Evolutionary conservation across 495 filamentous ascomycete species (phyloP).

Genomic region (Penicillium macrosclerotiorum): DNA sequence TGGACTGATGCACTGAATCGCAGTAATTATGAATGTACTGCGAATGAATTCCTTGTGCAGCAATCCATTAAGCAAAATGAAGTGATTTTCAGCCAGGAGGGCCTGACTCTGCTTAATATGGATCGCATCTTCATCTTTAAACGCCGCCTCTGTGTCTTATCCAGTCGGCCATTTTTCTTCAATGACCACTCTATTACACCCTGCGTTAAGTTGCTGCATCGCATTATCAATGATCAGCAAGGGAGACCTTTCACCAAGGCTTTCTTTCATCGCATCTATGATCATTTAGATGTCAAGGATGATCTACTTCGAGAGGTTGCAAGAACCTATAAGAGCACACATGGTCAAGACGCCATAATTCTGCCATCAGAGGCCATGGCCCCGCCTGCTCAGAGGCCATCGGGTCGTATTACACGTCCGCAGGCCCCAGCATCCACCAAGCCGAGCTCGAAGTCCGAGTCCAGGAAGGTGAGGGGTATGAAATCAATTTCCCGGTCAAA

Average conservation of each 20-base stretch:
- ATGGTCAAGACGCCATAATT: constrained; percentile 49
- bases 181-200: constrained; percentile 45
- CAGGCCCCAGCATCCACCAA: constrained; percentile 11
- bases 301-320: constrained; percentile 56
- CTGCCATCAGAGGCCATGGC: constrained; percentile 26
- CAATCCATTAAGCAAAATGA: constrained; percentile 68
- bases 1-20: constrained; percentile 43
- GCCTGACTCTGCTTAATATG: constrained; percentile 63
- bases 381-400: constrained; percentile 8
- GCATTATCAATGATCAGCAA: constrained; percentile 58
- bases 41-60: constrained; percentile 55
- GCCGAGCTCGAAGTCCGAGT: constrained; percentile 1
- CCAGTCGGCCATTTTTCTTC: constrained; percentile 28
- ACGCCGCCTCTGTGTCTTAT: constrained; percentile 57
- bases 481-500: constrained; percentile 14
- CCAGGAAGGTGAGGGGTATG: neutral
- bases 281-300: constrained; percentile 57
- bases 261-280: constrained; percentile 59
- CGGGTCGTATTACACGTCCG: neutral
- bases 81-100: constrained; percentile 66
- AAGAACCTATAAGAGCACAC: constrained; percentile 54
- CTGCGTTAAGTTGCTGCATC: constrained; percentile 56
- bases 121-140: constrained; percentile 76
- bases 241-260: constrained; percentile 56
- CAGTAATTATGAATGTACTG: constrained; percentile 35